phyloP scores from a whole-genome alignment of 805 yeast species.

The Wickerhamiella hasegawae region DNA sequence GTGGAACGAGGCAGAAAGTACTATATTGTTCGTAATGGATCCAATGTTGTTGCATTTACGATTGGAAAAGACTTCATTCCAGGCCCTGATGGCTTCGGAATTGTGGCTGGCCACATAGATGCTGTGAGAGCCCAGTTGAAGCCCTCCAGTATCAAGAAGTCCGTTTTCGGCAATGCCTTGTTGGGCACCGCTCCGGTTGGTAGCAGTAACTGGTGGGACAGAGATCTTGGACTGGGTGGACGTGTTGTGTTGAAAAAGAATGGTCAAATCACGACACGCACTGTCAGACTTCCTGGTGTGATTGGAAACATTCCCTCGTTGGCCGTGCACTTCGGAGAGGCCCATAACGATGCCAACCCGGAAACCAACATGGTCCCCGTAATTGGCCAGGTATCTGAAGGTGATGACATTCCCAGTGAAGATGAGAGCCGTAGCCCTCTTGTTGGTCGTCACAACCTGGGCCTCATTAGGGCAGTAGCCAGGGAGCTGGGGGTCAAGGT shows the following conservation, averaged over 20 bases:
- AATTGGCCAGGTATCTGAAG: slow-evolving; percentile 33
- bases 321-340: slow-evolving; percentile 69
- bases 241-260: slow-evolving; percentile 37
- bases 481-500: slow-evolving; percentile 39
- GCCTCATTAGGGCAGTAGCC: slow-evolving; percentile 50
- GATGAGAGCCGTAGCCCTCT: slow-evolving; percentile 52
- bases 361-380: slow-evolving; percentile 69
- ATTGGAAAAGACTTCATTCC: slow-evolving; percentile 54
- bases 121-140: slow-evolving; percentile 49
- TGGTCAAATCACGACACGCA: slow-evolving; percentile 13
- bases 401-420: slow-evolving; percentile 34
- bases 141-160: slow-evolving; percentile 43
- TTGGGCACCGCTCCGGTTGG: slow-evolving; percentile 73
- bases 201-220: slow-evolving; percentile 67
- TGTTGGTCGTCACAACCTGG: slow-evolving; percentile 48
- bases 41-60: slow-evolving; percentile 51
- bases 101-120: slow-evolving; percentile 57
- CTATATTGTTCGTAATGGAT: slow-evolving; percentile 53
- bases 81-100: slow-evolving; percentile 36
- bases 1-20: slow-evolving; percentile 48
- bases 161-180: slow-evolving; percentile 55
- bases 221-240: slow-evolving; percentile 74
- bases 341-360: slow-evolving; percentile 44
- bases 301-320: slow-evolving; percentile 64
- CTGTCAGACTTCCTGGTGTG: slow-evolving; percentile 20